These are phyloP conservation scores for Boletus semigastroideus DNA, from an alignment of 1,284 basidiomycete species.

Conservation along the genomic window DNA sequence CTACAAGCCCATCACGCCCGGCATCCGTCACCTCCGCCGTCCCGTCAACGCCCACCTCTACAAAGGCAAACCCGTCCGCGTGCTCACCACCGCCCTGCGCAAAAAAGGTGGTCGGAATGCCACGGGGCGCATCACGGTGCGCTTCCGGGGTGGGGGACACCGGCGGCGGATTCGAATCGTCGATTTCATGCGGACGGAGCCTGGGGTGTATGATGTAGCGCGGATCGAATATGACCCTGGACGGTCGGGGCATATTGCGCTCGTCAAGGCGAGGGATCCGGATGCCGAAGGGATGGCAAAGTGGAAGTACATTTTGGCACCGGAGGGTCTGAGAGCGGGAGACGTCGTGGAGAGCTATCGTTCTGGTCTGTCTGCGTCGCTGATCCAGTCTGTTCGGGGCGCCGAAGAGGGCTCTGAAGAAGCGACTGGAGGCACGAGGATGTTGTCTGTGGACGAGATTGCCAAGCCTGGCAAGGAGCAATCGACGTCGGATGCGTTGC, in stretches of 20 bases:
- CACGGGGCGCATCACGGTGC: slow-evolving; percentile 85
- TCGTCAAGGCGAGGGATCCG: slow-evolving; percentile 65
- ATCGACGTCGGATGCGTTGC: slow-evolving; percentile 60
- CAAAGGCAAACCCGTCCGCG: slow-evolving; percentile 79
- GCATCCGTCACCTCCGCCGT: slow-evolving; percentile 83
- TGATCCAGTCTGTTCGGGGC: slow-evolving; percentile 62
- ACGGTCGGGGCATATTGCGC: slow-evolving; percentile 90
- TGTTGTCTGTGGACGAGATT: slow-evolving; percentile 23
- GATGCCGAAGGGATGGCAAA: slow-evolving; percentile 47
- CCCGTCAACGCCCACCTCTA: slow-evolving; percentile 84
- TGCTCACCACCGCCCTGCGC: slow-evolving; percentile 81
- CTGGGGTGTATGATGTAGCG: slow-evolving; percentile 85
- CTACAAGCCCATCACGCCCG: slow-evolving; percentile 86
- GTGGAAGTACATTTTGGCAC: slow-evolving; percentile 90
- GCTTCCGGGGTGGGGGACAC: slow-evolving; percentile 91
- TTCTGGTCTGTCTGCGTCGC: slow-evolving; percentile 73
- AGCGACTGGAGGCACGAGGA: slow-evolving; percentile 23
- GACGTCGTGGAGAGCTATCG: slow-evolving; percentile 89
- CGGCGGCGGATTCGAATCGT: slow-evolving; percentile 82
- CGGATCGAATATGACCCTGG: slow-evolving; percentile 98
- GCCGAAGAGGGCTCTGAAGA: slow-evolving; percentile 34
- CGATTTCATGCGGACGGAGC: slow-evolving; percentile 80
- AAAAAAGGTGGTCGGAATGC: slow-evolving; percentile 87
- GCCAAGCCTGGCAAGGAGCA: slow-evolving; percentile 22
- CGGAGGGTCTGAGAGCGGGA: slow-evolving; percentile 87